A percentile compares a stretch with the other conserved stretches of the same genome.
phyloP scores from a whole-genome alignment of 1,139 yeast genomes.

The Nakaseomyces kungkrabaensis region DNA sequence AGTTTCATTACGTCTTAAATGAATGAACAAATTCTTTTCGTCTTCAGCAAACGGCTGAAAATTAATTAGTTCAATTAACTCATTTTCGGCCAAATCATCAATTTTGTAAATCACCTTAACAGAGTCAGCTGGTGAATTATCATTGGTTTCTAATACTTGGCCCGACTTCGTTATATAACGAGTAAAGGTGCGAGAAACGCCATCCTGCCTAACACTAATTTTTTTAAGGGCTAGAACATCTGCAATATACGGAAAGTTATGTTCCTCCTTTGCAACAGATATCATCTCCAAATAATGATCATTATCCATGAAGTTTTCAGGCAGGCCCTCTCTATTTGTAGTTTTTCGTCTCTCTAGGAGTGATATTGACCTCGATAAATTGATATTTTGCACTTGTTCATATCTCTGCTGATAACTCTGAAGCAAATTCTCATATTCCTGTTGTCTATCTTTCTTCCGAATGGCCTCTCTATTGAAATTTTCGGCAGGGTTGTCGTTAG shows the following conservation, averaged over 20 bases:
- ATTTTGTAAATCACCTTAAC: background rate
- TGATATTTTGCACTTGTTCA: background rate
- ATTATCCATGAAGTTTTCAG: background rate
- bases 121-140: background rate
- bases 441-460: conserved; percentile 6
- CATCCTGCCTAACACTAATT: background rate
- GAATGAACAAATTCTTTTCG: background rate
- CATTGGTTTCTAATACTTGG: background rate
- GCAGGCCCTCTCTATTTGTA: background rate
- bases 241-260: background rate
- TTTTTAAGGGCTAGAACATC: background rate
- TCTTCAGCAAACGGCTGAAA: background rate
- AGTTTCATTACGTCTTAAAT: background rate
- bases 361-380: background rate
- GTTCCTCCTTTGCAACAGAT: background rate
- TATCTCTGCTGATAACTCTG: background rate
- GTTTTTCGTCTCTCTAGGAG: background rate
- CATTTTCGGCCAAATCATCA: background rate
- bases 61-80: background rate
- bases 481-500: background rate
- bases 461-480: conserved; percentile 8
- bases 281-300: background rate
- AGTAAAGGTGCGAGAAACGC: background rate
- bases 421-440: conserved; percentile 3
- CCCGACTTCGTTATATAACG: background rate